Conservation (phyloP, 1,139 yeast genomes). For the Scheffersomyces insectosa region DNA sequence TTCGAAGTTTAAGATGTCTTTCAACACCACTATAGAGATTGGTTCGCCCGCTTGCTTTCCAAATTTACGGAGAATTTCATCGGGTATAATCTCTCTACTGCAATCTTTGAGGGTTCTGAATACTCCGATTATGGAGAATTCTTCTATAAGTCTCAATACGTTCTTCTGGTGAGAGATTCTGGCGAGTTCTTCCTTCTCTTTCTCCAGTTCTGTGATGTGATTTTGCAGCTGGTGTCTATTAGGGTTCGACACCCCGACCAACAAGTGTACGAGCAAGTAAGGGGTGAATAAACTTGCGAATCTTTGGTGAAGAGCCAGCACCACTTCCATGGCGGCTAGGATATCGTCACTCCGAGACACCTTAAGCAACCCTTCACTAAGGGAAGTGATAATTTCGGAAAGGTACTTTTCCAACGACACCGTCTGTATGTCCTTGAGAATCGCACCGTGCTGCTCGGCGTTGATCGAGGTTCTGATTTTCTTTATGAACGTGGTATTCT, state of each 20-base stretch:
- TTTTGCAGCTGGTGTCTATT: constrained; percentile 7
- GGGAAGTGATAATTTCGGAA: constrained; percentile 65
- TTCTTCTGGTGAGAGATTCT: constrained; percentile 48
- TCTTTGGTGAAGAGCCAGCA: constrained; percentile 77
- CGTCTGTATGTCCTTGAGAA: constrained; percentile 62
- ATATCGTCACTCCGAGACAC: constrained; percentile 61
- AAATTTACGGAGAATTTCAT: constrained; percentile 17
- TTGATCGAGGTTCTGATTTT: constrained; percentile 61
- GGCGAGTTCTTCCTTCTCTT: constrained; percentile 46
- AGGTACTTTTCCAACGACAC: constrained; percentile 75
- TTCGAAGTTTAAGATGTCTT: constrained; percentile 55
- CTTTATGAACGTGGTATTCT: constrained; percentile 79
- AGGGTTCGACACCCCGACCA: constrained; percentile 46
- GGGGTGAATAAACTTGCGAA: constrained; percentile 59
- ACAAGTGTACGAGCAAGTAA: constrained; percentile 46
- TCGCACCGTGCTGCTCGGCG: constrained; percentile 41
- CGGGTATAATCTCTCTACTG: constrained; percentile 26
- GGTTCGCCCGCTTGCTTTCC: constrained; percentile 30
- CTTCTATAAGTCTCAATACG: constrained; percentile 57
- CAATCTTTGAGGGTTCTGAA: constrained; percentile 44
- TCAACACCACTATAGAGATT: constrained; percentile 50
- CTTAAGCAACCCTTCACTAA: constrained; percentile 62
- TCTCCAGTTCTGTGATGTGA: constrained; percentile 14
- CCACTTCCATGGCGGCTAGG: constrained; percentile 62
- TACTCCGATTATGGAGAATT: constrained; percentile 63